These are phyloP conservation scores for Botrytis tulipae DNA, from an alignment of 2,329 filamentous ascomycete species.

Conservation along the genomic window DNA sequence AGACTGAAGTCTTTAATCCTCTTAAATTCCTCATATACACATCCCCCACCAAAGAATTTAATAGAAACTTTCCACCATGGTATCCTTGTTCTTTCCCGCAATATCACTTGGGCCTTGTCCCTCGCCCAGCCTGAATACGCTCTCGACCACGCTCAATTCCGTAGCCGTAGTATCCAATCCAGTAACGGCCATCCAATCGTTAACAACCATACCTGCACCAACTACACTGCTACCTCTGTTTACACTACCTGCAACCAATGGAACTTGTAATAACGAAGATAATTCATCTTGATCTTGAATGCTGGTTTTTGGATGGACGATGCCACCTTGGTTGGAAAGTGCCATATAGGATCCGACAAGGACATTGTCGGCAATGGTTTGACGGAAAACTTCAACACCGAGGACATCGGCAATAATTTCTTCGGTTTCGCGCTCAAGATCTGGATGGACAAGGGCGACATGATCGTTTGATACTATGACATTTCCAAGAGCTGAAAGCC, in stretches of 20 bases:
- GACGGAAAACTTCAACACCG: constrained; percentile 84
- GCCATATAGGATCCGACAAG: constrained; percentile 96
- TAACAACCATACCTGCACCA: constrained; percentile 95
- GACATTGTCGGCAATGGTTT: constrained; percentile 96
- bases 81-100: constrained; percentile 87
- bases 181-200: constrained; percentile 95
- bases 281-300: constrained; percentile 99
- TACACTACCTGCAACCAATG: constrained; percentile 88
- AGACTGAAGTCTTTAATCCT: neutral
- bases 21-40: neutral
- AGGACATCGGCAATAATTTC: constrained; percentile 96
- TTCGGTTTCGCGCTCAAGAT: constrained; percentile 95
- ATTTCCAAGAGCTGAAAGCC: constrained; percentile 91
- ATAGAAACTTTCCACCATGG: constrained; percentile 99
- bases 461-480: constrained; percentile 97
- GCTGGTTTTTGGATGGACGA: constrained; percentile 95
- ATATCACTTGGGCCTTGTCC: constrained; percentile 75
- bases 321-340: constrained; percentile 90
- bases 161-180: constrained; percentile 95
- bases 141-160: constrained; percentile 93
- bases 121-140: constrained; percentile 91
- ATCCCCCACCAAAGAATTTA: constrained; percentile 47
- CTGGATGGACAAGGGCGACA: constrained; percentile 92
- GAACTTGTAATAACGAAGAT: constrained; percentile 87
- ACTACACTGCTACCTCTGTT: constrained; percentile 93